phyloP scores from a whole-genome alignment of 768 basidiomycete genomes.

The Tylopilus sp. region DNA sequence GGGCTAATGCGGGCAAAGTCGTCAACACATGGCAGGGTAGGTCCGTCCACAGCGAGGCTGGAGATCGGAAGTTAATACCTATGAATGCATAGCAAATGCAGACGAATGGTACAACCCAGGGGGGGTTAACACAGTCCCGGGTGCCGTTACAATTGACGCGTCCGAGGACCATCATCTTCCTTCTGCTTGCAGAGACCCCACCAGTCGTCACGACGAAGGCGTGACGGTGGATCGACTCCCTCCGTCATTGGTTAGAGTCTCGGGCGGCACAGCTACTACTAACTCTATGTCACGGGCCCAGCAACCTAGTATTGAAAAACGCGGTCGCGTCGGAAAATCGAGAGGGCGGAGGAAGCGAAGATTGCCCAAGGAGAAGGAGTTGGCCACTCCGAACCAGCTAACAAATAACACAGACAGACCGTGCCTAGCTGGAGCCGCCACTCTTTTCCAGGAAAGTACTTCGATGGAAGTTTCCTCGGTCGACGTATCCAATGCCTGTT shows the following conservation, averaged over 20 bases:
- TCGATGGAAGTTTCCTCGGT: background rate
- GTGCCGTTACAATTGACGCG: constrained; percentile 7
- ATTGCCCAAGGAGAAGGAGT: constrained; percentile 6
- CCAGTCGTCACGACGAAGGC: background rate
- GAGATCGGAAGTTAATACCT: background rate
- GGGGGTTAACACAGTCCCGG: constrained; percentile 10
- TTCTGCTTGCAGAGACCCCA: background rate
- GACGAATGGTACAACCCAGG: constrained; percentile 28
- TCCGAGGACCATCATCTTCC: background rate
- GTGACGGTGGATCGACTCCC: background rate
- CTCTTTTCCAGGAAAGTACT: background rate
- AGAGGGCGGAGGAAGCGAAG: constrained; percentile 18
- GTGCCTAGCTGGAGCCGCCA: background rate
- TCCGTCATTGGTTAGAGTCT: background rate
- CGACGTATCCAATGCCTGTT: background rate
- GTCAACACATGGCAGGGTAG: constrained; percentile 44
- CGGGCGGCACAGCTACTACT: background rate
- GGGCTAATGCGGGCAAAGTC: constrained; percentile 23
- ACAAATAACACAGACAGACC: background rate
- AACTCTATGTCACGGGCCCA: constrained; percentile 1
- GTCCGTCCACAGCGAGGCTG: constrained; percentile 3
- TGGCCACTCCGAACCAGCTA: background rate
- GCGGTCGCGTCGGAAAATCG: background rate
- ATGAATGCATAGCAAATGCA: constrained; percentile 7
- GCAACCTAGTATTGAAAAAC: background rate